Conservation (phyloP, 345 rosid genomes). For the Eucalyptus dawsonii region DNA sequence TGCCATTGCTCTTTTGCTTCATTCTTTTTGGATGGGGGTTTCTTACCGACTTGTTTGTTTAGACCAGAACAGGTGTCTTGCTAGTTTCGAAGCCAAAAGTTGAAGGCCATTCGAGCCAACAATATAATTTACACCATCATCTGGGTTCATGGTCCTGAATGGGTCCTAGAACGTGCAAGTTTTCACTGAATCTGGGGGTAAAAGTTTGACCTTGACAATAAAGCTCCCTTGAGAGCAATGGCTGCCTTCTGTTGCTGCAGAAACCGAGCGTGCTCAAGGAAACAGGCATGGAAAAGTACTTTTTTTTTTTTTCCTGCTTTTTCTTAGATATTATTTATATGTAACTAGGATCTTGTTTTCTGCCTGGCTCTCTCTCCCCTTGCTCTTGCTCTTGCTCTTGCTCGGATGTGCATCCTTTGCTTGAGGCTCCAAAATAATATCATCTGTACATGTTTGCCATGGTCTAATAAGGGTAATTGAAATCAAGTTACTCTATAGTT, state of each 20-base stretch:
- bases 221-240: neutral
- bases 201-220: neutral
- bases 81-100: neutral
- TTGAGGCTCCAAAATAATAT: neutral
- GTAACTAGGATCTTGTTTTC: neutral
- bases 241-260: neutral
- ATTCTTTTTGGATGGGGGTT: neutral
- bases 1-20: neutral
- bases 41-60: neutral
- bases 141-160: neutral
- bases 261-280: neutral
- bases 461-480: neutral
- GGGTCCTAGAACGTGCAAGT: neutral
- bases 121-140: neutral
- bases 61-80: neutral
- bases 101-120: neutral
- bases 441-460: neutral
- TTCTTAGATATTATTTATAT: neutral
- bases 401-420: neutral
- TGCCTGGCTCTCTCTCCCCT: neutral
- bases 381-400: slow-evolving; percentile 4
- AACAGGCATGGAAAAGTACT: neutral
- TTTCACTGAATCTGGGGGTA: neutral
- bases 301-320: neutral
- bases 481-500: neutral